Percentiles rank a stretch among this genome's conserved stretches.
phyloP scores from a whole-genome alignment of 2,329 filamentous ascomycete species.

The Claviceps sorghi region DNA sequence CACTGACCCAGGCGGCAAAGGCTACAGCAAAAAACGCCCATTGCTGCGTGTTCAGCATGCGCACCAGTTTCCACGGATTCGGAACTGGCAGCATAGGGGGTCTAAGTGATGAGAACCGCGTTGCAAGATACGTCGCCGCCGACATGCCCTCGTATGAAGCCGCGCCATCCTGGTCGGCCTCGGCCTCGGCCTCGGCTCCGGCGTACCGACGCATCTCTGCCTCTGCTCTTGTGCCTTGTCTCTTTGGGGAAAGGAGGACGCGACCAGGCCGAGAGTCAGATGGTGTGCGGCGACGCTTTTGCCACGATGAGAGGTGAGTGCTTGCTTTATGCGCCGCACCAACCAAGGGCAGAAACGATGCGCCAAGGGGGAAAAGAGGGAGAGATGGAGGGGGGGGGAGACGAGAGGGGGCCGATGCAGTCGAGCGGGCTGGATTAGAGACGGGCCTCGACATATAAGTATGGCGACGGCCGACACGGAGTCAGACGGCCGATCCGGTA shows the following conservation, averaged over 20 bases:
- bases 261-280: neutral
- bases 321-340: neutral
- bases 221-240: neutral
- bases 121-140: slow-evolving; percentile 29
- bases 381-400: no score
- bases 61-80: slow-evolving; percentile 36
- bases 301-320: neutral
- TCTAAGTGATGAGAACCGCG: slow-evolving; percentile 40
- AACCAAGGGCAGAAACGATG: no score
- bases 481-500: no score
- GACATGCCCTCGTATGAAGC: slow-evolving; percentile 36
- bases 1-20: slow-evolving; percentile 40
- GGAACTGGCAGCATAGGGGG: slow-evolving; percentile 39
- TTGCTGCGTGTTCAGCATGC: slow-evolving; percentile 33
- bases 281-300: no score
- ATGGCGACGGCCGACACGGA: no score
- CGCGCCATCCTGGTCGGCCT: slow-evolving; percentile 13
- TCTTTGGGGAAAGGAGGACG: neutral
- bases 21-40: slow-evolving; percentile 43
- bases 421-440: no score
- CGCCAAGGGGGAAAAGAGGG: no score
- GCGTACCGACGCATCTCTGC: slow-evolving; percentile 6
- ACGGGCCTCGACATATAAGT: no score
- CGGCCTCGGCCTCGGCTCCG: no score
- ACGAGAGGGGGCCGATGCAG: no score